A percentile compares a stretch with the other conserved stretches of the same genome.
phyloP scores from a whole-genome alignment of 306 rosid species.

The Hippophae tibetana region DNA sequence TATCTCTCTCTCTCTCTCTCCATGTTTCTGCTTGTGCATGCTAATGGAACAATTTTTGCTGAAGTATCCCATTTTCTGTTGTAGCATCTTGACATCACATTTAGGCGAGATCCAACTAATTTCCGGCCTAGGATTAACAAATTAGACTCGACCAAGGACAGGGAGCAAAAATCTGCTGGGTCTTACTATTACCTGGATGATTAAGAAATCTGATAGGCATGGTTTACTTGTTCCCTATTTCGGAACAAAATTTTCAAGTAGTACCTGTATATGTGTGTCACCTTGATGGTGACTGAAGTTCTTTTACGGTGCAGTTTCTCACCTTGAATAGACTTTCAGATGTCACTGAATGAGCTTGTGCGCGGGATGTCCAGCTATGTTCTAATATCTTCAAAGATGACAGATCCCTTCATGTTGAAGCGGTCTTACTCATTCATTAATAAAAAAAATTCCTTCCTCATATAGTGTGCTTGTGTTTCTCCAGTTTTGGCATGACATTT shows the following conservation, averaged over 20 bases:
- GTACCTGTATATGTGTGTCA: neutral
- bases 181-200: slow-evolving; percentile 94
- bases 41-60: neutral
- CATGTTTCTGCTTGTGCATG: neutral
- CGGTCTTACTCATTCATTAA: slow-evolving; percentile 7
- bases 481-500: slow-evolving; percentile 40
- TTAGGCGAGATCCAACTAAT: slow-evolving; percentile 91
- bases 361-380: slow-evolving; percentile 9
- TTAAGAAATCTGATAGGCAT: slow-evolving; percentile 24
- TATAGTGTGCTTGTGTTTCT: slow-evolving; percentile 30
- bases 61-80: neutral
- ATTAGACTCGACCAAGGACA: slow-evolving; percentile 76
- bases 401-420: slow-evolving; percentile 11
- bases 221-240: slow-evolving; percentile 8
- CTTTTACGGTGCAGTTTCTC: too few species aligned
- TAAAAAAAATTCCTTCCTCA: neutral
- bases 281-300: neutral
- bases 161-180: slow-evolving; percentile 87
- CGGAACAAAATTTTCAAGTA: neutral
- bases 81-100: slow-evolving; percentile 93
- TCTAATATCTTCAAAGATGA: neutral
- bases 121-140: slow-evolving; percentile 91
- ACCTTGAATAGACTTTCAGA: too few species aligned
- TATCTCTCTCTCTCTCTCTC: too few species aligned
- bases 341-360: slow-evolving; percentile 7